Base-by-base conservation (phyloP, 2,329 filamentous ascomycete species). In the Colletotrichum lentis region DNA sequence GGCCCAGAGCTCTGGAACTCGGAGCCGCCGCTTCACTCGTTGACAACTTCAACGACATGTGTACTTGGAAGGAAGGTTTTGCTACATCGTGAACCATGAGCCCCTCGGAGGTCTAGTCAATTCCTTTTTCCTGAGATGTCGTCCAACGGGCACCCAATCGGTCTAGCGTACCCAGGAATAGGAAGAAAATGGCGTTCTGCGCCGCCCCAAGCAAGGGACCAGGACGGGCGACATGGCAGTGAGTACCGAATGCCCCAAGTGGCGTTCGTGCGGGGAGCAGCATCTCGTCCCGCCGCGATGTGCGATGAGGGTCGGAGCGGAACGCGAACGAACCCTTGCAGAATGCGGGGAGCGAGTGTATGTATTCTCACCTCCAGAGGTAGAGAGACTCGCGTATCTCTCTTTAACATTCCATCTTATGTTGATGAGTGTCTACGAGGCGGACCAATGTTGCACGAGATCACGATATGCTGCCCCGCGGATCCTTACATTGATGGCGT, bases 11-110 rank as follows among this genome's bases (percentile, higher is more conserved):
- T 46, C 60, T 57, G 62, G 62, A 49, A 24, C 14, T 14, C 56
- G 49, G 79, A 75, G 80, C 81, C 73, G 80, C 81, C 73, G 81
- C 57, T 77, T 81, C 72, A 65, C 77, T 61, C 71, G 76, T 63
- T 75, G 10, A 43, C 54, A 49, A 31, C 12, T 69, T 57, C 8
- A 20, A 50, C 43, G 20, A n/a, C 20, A 20, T 54, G 12, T n/a
- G 5, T 11, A 14, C n/a, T 6, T 60, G 3, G 4, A 12, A n/a
- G 18, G 10, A 22, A 8, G 16, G 3, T 3, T 7, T n/a, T 27
- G 3, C 16, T 3, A 22, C 2, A 24, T 56, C 7, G 27, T 16
- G 10, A 39, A 35, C 1, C n/a, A 12, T 14, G 8, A 35, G 14
- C 31, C 31, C n/a, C n/a, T 16, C 12, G 11, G 5, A 18, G n/a